These are phyloP conservation scores for Tetrahymena malaccensis DNA, from an alignment of 73 alveolate genomes.

Conservation along the genomic window DNA sequence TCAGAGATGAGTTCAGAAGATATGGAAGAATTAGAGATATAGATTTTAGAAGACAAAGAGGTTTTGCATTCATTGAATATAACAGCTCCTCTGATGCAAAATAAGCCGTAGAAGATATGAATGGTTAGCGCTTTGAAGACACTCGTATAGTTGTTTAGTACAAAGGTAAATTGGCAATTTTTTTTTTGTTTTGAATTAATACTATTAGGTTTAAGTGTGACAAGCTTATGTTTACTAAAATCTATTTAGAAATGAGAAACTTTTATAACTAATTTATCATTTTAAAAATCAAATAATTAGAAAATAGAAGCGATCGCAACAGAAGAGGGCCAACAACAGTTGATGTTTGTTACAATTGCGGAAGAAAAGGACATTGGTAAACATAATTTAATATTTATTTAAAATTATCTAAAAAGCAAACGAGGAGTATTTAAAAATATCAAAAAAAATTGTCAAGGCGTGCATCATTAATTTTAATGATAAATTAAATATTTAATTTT, in stretches of 20 bases:
- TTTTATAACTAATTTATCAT: background rate
- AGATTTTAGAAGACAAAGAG: slow-evolving; percentile 50
- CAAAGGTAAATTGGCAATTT: slow-evolving; percentile 18
- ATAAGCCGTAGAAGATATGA: slow-evolving; percentile 61
- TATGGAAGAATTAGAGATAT: slow-evolving; percentile 58
- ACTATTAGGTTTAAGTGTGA: no score
- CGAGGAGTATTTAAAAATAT: background rate
- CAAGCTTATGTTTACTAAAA: background rate
- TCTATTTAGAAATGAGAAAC: background rate
- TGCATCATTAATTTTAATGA: background rate
- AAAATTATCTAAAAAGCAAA: background rate
- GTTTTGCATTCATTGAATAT: slow-evolving; percentile 66
- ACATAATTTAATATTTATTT: background rate
- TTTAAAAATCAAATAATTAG: background rate
- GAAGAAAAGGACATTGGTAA: slow-evolving; percentile 70
- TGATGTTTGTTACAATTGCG: slow-evolving; percentile 72
- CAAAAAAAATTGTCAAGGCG: background rate
- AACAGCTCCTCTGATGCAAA: slow-evolving; percentile 52
- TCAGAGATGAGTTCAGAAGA: slow-evolving; percentile 55
- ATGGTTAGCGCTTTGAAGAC: slow-evolving; percentile 55
- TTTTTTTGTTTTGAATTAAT: background rate
- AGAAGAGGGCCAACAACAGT: slow-evolving; percentile 61
- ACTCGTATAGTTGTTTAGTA: slow-evolving; percentile 43
- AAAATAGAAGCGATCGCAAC: background rate
- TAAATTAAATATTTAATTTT: background rate